Evolutionary conservation across 192 early-diverging fungal species (phyloP).

Genomic region (Podochytrium sp.): DNA sequence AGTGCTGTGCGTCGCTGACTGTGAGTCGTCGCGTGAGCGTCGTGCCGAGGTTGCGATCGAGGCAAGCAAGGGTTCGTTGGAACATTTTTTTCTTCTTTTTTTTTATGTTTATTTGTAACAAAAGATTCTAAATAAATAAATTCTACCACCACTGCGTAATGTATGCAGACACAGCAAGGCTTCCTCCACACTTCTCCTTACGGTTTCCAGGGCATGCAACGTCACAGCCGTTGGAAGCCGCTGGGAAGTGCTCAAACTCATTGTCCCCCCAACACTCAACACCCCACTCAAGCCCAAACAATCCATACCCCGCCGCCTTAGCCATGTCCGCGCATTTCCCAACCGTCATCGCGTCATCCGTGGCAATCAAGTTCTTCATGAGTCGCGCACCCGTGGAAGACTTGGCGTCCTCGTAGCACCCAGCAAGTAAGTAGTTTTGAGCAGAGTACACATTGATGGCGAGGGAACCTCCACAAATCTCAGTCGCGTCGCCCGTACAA

Average conservation of each 20-base stretch:
- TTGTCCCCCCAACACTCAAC: background rate
- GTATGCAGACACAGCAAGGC: background rate
- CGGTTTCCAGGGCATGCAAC: background rate
- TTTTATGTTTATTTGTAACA: too few species aligned
- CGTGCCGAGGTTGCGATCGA: too few species aligned
- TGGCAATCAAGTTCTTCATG: background rate
- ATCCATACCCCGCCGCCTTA: background rate
- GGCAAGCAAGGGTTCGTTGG: too few species aligned
- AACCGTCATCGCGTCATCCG: background rate
- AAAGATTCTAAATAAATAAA: too few species aligned
- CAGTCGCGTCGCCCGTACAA: background rate
- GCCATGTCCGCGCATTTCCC: background rate
- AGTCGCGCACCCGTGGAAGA: background rate
- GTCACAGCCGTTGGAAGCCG: background rate
- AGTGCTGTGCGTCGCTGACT: slow-evolving; percentile 38
- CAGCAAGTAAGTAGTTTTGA: too few species aligned
- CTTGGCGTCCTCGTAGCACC: background rate
- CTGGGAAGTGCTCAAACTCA: background rate
- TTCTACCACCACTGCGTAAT: too few species aligned
- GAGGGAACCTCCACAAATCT: background rate
- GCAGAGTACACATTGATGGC: background rate
- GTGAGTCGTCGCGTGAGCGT: slow-evolving; percentile 8
- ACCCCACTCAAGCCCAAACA: background rate
- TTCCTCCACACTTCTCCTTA: background rate
- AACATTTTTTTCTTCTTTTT: too few species aligned